These are phyloP conservation scores for Hsuehochloa calcarea DNA, from an alignment of 176 grass and related monocot species.

Conservation along the genomic window DNA sequence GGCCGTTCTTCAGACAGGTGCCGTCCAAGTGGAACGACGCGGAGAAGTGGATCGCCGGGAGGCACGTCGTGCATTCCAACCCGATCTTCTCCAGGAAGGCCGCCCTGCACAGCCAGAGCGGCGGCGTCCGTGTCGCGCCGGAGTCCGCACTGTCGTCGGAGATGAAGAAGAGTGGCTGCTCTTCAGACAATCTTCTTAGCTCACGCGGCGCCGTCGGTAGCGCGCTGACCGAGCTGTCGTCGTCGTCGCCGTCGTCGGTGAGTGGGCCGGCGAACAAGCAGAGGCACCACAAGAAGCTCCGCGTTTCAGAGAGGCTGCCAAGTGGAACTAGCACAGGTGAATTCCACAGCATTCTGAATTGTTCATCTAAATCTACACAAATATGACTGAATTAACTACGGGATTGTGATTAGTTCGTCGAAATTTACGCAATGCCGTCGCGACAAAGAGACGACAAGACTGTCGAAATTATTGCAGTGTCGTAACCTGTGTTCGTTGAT, in stretches of 20 bases:
- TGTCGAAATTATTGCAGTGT: not conserved
- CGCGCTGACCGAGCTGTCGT: conserved; percentile 26
- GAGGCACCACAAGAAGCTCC: conserved; percentile 34
- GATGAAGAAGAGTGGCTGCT: not conserved
- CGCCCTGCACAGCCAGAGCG: not conserved
- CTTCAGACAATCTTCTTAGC: not conserved
- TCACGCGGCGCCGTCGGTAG: not conserved
- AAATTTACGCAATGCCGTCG: not conserved
- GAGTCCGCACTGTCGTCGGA: conserved; percentile 26
- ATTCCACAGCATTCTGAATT: no score
- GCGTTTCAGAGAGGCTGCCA: not conserved
- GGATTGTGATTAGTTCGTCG: not conserved
- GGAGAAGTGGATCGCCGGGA: conserved; percentile 84
- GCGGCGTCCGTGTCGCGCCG: conserved; percentile 38
- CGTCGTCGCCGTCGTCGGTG: conserved; percentile 29
- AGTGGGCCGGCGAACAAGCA: conserved; percentile 13
- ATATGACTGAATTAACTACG: not conserved
- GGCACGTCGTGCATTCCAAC: conserved; percentile 78
- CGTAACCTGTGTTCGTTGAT: not conserved
- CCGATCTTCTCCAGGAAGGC: conserved; percentile 68
- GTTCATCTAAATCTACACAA: not conserved
- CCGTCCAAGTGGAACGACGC: conserved; percentile 99
- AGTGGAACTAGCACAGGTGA: conserved; percentile 18
- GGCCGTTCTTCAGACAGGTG: conserved; percentile 62
- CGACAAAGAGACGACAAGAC: not conserved